Base-by-base conservation (phyloP, 805 yeast genomes). In the Ogataea parapolymorpha region DNA sequence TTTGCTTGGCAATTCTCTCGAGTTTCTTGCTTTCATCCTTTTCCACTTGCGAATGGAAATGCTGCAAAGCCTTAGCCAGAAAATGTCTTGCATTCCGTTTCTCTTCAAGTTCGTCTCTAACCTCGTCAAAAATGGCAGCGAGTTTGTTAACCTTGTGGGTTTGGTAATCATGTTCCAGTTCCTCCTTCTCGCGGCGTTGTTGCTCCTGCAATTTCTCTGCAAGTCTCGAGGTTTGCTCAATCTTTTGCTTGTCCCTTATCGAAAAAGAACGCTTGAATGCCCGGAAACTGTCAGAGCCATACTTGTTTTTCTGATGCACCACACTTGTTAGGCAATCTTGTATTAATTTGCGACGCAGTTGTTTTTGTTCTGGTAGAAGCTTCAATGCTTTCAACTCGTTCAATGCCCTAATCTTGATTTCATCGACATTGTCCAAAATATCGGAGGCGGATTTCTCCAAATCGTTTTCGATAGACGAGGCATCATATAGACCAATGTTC, bases 1-100 rank as follows among this genome's bases (percentile, higher is more conserved):
- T 83, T 59, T 84, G 90, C 57, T 82, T 85, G n/a, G 95, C 95
- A 22, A 81, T 85, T 59, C 77, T 79, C 62, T 85, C 93, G 46
- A 82, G 64, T 61, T 82, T 75, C 66, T 76, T 83, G 46, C 79
- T 77, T 62, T 85, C 93, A 42, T 85, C 95, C 58, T 77, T 80
- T 59, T 84, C 93, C 18, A 79, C 72, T 42, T 66, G 65, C 44
- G 65, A 67, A 52, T 82, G 88, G 65, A 68, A 74, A 49, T 66
- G 68, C 43, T 54, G 63, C 26, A 76, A 63, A 17, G 65, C 61
- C 50, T 67, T 70, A 25, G 61, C 64, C 11, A 62, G 30, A 10
- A 53, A 34, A 14, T 45, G 41, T 42, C 64, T 63, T 25, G 58
- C 62, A 18, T 48, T 50, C 22, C 54, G 45, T 38, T 64, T 69